Base-by-base conservation (phyloP, 1,139 yeast genomes). In the Suhomyces wounanorum region DNA sequence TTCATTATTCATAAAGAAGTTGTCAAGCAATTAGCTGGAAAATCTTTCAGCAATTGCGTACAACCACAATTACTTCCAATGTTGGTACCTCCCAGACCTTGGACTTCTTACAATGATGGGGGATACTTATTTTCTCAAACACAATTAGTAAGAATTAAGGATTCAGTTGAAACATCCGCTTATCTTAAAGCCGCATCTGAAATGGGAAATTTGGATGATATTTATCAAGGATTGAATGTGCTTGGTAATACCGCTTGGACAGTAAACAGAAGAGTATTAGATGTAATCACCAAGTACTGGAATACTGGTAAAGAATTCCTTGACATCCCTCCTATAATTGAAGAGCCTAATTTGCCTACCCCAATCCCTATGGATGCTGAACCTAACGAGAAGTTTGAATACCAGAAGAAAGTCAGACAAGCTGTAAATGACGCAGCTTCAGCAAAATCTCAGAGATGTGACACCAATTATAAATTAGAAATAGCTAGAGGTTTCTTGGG, bases 161-260 rank as follows among this genome's bases (percentile, higher is more conserved):
- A 89, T 59, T 84, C 96, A 0, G 92, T 96, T 0, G 99, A 94
- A 67, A 97, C 95, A 54, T 68, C 80, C 25, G 97, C 97, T 0
- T 94, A 94, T 63, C 75, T 94, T 47, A 85, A 83, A 59, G 95
- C 96, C 0, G 97, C 97, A 0, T 82, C 91, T 8, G 85, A 83
- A 35, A 78, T 85, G 47, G 83, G 85, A 8, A 83, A 82, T 47
- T 72, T 94, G 55, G 81, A 81, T 41, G 70, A 75, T 21, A 87
- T 94, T 16, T 88, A 85, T 62, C 81, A 83, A 48, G 99, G 97
- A 2, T 76, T 95, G 51, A 92, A 92, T 64, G 96, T 89, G 9
- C 73, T 95, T 51, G 98, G 99, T 11, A 72, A 79, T 40, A 89
- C 98, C 1, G 81, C 97, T 0, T 94, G 99, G 99, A 88, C 97